Percentiles rank a stretch among this genome's conserved stretches.
phyloP scores from a whole-genome alignment of 2,329 filamentous ascomycete genomes.

The Cladosporium sp. region DNA sequence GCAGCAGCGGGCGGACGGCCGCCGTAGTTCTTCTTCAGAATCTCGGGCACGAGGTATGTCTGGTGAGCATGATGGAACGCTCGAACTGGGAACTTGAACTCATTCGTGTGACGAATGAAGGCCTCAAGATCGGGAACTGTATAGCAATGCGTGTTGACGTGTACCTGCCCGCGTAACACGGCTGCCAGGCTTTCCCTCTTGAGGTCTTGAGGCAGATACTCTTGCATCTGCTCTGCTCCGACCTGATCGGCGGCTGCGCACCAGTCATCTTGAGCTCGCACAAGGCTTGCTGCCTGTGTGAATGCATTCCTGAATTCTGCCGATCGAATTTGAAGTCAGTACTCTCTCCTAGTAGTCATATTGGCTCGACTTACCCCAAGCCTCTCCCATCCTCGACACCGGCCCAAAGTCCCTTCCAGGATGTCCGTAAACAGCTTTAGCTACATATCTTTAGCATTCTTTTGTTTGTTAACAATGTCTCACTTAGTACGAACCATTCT shows the following conservation, averaged over 20 bases:
- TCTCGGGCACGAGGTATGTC: constrained; percentile 62
- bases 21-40: constrained; percentile 40
- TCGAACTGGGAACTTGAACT: constrained; percentile 63
- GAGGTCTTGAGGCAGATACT: constrained; percentile 60
- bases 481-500: too few relatives aligned
- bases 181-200: constrained; percentile 61
- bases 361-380: constrained; percentile 40
- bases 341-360: too few relatives aligned
- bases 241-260: constrained; percentile 52
- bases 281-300: constrained; percentile 55
- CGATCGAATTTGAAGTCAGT: too few relatives aligned
- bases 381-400: constrained; percentile 62
- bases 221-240: constrained; percentile 49
- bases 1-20: constrained; percentile 48
- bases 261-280: constrained; percentile 64
- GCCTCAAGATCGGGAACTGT: constrained; percentile 65
- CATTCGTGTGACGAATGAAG: constrained; percentile 66
- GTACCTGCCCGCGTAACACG: constrained; percentile 62
- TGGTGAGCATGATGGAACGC: constrained; percentile 69
- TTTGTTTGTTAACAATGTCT: too few relatives aligned
- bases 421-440: constrained; percentile 59
- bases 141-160: constrained; percentile 69
- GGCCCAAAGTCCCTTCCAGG: constrained; percentile 51
- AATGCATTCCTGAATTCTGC: constrained; percentile 61
- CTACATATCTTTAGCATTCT: too few relatives aligned